Base-by-base conservation (phyloP, 140 eudicot species). In the Bidens hawaiensis region DNA sequence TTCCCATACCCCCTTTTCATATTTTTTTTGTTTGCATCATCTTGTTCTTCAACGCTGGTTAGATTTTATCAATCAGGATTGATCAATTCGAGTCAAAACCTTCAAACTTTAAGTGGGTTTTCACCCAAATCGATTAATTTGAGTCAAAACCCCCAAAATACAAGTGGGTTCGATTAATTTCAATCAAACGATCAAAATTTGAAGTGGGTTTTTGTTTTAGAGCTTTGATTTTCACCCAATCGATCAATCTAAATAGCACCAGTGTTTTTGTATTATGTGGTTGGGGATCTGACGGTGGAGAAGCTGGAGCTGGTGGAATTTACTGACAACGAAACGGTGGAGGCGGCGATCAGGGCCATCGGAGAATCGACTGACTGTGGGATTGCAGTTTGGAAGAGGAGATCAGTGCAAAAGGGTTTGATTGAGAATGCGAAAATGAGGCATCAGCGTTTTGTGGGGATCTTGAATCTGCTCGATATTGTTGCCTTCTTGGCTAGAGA, bases 201-300 rank as follows among this genome's bases (percentile, higher is more conserved):
- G 38, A 31, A 31, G n/a, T n/a, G n/a, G n/a, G n/a, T n/a, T n/a
- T n/a, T n/a, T n/a, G n/a, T n/a, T n/a, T n/a, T n/a, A n/a, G n/a
- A n/a, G n/a, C n/a, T n/a, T n/a, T n/a, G n/a, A n/a, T n/a, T n/a
- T n/a, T n/a, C n/a, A 31, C 38, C 3, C 26, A 17, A 31, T 34
- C 9, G 14, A 36, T n/a, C n/a, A n/a, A n/a, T n/a, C 14, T 12
- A 1, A 12, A 89, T 89, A 95, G 86, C 97, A 15, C 80, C 98
- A 14, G 86, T 91, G 75, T 91, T 91, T 67, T 30, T 91, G 78
- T 87, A 84, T 64, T 96, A 91, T 46, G 98, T 91, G 53, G 98
- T 91, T 26, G 98, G 98, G 25, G 98, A 91, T 84, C 91, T 91
- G 76, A 91, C 98, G 15, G 96, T 87, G 68, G 98, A 89, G 50